A percentile compares a stretch with the other conserved stretches of the same genome.
Evolutionary conservation across 768 basidiomycete species (phyloP).

Genomic region (Mycena epipterygia): DNA sequence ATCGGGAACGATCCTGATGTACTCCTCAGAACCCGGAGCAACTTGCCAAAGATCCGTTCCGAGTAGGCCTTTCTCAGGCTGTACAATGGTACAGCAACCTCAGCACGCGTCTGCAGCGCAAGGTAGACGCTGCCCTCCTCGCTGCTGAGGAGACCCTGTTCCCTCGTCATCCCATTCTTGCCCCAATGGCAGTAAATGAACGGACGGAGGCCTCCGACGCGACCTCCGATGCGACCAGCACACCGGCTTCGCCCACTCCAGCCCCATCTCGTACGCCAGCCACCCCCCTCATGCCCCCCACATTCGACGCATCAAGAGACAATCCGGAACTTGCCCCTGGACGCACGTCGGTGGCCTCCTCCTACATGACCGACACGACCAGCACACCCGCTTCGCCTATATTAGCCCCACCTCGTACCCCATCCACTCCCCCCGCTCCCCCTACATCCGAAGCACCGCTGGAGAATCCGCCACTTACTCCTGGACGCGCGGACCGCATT

Average conservation of each 20-base stretch:
- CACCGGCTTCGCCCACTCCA: no score
- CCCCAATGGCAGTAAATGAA: no score
- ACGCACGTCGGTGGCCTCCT: no score
- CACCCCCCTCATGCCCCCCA: no score
- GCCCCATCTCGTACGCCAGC: no score
- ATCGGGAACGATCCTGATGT: no score
- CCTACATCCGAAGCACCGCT: no score
- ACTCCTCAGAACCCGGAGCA: constrained; percentile 12
- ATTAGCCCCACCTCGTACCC: neutral
- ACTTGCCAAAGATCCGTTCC: constrained; percentile 44
- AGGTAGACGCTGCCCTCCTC: constrained; percentile 24
- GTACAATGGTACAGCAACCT: constrained; percentile 49
- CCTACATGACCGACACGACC: neutral
- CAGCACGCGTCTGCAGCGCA: constrained; percentile 28
- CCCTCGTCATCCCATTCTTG: neutral
- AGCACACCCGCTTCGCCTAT: neutral
- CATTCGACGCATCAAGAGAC: no score
- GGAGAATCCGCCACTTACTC: neutral
- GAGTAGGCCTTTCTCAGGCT: constrained; percentile 38
- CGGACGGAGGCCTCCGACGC: no score
- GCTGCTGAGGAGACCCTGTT: neutral
- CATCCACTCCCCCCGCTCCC: neutral
- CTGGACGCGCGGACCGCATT: constrained; percentile 27
- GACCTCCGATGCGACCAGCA: no score
- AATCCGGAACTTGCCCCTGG: no score